Conservation (phyloP, 1,284 basidiomycete genomes). For the Rhodotorula sp. region DNA sequence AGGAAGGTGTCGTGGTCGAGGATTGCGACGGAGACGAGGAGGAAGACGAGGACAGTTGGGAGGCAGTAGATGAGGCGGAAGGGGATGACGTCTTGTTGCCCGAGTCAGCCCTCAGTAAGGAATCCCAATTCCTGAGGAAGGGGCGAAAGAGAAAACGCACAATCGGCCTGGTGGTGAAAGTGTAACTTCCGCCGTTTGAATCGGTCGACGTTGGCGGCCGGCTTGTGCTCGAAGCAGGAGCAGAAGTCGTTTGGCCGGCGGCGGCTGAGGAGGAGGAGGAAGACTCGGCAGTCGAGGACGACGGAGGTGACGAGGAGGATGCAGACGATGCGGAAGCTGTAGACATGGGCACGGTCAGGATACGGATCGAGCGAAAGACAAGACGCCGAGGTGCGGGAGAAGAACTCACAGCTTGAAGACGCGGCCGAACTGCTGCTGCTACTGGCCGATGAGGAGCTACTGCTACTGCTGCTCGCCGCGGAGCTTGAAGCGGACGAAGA, state of each 20-base stretch:
- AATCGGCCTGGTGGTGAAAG: conserved; percentile 31
- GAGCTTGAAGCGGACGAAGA: too few species aligned
- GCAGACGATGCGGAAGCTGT: background rate
- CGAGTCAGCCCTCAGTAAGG: background rate
- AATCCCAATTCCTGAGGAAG: background rate
- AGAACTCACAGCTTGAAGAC: background rate
- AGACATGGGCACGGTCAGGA: too few species aligned
- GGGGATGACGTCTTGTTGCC: conserved; percentile 4
- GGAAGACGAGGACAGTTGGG: background rate
- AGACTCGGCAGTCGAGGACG: too few species aligned
- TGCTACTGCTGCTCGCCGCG: too few species aligned
- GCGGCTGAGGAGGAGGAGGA: background rate
- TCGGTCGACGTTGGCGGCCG: conserved; percentile 18
- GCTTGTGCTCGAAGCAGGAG: background rate
- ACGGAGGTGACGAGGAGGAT: conserved; percentile 2
- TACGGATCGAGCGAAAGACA: too few species aligned
- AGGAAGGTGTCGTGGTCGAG: background rate
- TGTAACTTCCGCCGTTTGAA: conserved; percentile 17
- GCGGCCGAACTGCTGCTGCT: background rate
- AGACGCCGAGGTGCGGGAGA: too few species aligned
- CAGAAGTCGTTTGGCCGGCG: background rate
- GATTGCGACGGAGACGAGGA: background rate
- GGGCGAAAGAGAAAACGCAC: conserved; percentile 2
- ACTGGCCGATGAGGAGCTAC: background rate
- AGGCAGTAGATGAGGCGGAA: background rate